Evolutionary conservation across 202 grass and related monocot genomes (phyloP).

Genomic region (Digitaria exilis): DNA sequence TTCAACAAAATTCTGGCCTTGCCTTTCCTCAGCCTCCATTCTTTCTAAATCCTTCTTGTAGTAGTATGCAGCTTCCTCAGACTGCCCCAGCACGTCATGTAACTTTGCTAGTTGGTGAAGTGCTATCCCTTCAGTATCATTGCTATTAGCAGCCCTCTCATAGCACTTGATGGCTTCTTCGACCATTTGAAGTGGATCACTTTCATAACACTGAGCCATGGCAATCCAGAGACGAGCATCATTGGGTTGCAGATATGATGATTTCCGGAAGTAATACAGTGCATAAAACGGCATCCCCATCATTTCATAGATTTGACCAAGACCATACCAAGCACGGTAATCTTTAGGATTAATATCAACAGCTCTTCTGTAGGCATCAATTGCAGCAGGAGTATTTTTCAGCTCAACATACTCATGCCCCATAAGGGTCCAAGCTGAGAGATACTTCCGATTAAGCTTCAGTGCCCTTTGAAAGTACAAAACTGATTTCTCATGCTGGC

Average conservation of each 20-base stretch:
- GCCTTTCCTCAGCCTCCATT: slow-evolving; percentile 92
- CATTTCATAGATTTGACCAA: slow-evolving; percentile 99
- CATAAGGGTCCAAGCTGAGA: slow-evolving; percentile 98
- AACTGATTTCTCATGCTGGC: slow-evolving; percentile 97
- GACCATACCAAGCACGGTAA: slow-evolving; percentile 98
- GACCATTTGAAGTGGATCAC: slow-evolving; percentile 82
- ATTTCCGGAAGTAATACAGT: slow-evolving; percentile 88
- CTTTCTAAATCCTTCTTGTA: slow-evolving; percentile 95
- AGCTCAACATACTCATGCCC: slow-evolving; percentile 98
- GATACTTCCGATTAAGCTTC: slow-evolving; percentile 93
- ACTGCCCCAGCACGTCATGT: slow-evolving; percentile 69
- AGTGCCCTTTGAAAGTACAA: slow-evolving; percentile 92
- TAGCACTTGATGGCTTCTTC: slow-evolving; percentile 98
- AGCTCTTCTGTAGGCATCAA: slow-evolving; percentile 91
- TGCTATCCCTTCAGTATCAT: slow-evolving; percentile 93
- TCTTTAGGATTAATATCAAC: slow-evolving; percentile 99
- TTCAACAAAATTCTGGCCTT: slow-evolving; percentile 86
- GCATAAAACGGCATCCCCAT: slow-evolving; percentile 97
- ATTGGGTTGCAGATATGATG: slow-evolving; percentile 83
- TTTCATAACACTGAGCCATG: slow-evolving; percentile 98
- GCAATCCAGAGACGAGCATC: slow-evolving; percentile 97
- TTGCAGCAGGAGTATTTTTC: slow-evolving; percentile 97
- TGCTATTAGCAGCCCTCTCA: slow-evolving; percentile 75
- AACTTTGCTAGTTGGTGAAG: slow-evolving; percentile 84
- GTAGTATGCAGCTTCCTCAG: slow-evolving; percentile 80